A percentile compares a stretch with the other conserved stretches of the same genome.
These are phyloP conservation scores for Zychaea mexicana DNA, from an alignment of 371 early-diverging fungal genomes.

Conservation along the genomic window DNA sequence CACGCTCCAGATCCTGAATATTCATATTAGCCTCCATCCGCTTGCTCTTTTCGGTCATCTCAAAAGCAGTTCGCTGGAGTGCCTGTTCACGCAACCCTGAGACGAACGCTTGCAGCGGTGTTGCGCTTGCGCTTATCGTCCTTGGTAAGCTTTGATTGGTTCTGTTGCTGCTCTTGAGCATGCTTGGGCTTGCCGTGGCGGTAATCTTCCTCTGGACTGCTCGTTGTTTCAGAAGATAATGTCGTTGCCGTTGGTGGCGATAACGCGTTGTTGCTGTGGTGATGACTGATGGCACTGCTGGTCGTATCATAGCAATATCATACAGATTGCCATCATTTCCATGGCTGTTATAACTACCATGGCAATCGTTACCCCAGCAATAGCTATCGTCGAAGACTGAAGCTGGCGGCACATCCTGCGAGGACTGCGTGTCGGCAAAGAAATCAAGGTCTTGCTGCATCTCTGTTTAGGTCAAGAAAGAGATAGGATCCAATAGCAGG, in stretches of 20 bases:
- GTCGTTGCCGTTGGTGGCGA: neutral
- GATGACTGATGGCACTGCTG: neutral
- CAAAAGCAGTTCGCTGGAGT: constrained; percentile 79
- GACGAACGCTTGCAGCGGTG: constrained; percentile 95
- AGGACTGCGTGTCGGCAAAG: constrained; percentile 60
- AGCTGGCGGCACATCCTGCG: constrained; percentile 17
- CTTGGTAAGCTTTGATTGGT: constrained; percentile 34
- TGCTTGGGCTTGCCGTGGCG: too few species aligned
- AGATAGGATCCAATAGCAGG: constrained; percentile 32
- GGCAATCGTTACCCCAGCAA: neutral
- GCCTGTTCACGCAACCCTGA: constrained; percentile 87
- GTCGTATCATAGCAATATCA: constrained; percentile 1
- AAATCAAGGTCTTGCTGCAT: constrained; percentile 40
- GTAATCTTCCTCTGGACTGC: neutral
- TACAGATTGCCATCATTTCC: neutral
- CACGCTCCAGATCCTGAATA: constrained; percentile 85
- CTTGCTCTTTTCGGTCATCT: constrained; percentile 78
- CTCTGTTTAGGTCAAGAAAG: constrained; percentile 37
- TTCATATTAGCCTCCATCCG: constrained; percentile 69
- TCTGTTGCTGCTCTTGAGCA: neutral
- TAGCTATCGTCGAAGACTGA: neutral
- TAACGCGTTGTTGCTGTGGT: neutral
- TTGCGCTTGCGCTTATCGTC: constrained; percentile 91
- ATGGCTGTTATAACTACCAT: neutral
- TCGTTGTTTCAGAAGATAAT: neutral